Evolutionary conservation across 306 rosid genomes (phyloP), one percentile per base, ranked within the genome.

Genomic region (Corylus americana): DNA sequence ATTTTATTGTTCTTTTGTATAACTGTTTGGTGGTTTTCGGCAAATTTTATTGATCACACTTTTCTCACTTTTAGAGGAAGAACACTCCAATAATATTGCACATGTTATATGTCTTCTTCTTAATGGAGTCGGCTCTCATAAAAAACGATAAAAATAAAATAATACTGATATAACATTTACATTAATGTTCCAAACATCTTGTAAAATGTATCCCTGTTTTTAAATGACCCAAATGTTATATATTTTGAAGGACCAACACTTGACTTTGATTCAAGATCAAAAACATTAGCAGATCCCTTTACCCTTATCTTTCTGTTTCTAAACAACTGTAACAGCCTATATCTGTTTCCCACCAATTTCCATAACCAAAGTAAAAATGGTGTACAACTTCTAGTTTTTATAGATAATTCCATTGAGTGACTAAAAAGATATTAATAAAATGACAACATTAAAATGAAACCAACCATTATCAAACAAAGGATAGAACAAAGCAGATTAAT

Each of bases 371-470:
- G 16, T 59, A 25, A 11, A 59, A 59, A 25, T 59, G 11, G 45
- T 5, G 45, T 42, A 42, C 6, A 42, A 42, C 45, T 42, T 42
- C 7, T 42, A 42, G 45, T 42, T 6, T 42, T 42, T 42, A 42
- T 42, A 42, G 45, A 39, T 37, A 42, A 5, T 42, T 42, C 45
- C 45, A 64, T 64, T 14, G 20, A 75, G 10, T 20, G 16, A 48
- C 75, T 50, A 50, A 25, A 71, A 50, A 29, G 44, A 54, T n/a
- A 18, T 54, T 50, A 39, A 75, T 75, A 25, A 66, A 67, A 76
- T 25, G 75, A 67, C 7, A 51, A 11, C 64, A 63, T 64, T 74
- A 73, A 72, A 78, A 31, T 51, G 25, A 71, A 74, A 18, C 20
- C 75, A 79, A 73, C 5, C 39, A 81, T 39, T 44, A 51, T 10